These are phyloP conservation scores for Zarea fungicola DNA, from an alignment of 2,329 filamentous ascomycete genomes.

Conservation along the genomic window DNA sequence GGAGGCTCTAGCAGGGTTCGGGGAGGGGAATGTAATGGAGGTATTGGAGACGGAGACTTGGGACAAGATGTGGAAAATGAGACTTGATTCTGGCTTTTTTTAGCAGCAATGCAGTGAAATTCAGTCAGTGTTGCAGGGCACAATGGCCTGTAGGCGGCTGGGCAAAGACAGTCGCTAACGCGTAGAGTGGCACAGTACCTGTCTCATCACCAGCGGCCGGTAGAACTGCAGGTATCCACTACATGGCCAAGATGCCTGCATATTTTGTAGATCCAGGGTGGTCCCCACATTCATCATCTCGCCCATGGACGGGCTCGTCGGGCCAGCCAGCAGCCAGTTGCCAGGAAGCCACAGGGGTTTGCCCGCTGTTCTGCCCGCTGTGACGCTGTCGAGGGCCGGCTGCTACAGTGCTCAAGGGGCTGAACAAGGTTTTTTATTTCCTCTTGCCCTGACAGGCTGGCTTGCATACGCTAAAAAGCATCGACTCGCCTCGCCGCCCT, in stretches of 20 bases:
- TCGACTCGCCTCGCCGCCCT: no score
- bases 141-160: neutral
- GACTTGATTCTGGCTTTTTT: neutral
- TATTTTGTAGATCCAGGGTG: conserved; percentile 5
- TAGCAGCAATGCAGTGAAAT: no score
- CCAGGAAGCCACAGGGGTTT: no score
- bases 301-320: neutral
- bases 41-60: neutral
- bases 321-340: no score
- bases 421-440: no score
- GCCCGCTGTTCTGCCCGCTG: no score
- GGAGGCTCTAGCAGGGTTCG: conserved; percentile 10
- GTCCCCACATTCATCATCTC: neutral
- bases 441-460: no score
- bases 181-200: conserved; percentile 7
- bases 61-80: neutral
- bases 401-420: no score
- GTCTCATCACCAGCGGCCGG: neutral
- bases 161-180: no score
- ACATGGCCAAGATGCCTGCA: neutral
- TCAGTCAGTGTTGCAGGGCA: neutral
- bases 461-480: no score
- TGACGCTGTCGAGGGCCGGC: no score
- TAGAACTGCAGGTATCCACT: neutral
- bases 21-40: conserved; percentile 3